phyloP scores from a whole-genome alignment of 352 stramenopile species.

The Phytophthora capsici region DNA sequence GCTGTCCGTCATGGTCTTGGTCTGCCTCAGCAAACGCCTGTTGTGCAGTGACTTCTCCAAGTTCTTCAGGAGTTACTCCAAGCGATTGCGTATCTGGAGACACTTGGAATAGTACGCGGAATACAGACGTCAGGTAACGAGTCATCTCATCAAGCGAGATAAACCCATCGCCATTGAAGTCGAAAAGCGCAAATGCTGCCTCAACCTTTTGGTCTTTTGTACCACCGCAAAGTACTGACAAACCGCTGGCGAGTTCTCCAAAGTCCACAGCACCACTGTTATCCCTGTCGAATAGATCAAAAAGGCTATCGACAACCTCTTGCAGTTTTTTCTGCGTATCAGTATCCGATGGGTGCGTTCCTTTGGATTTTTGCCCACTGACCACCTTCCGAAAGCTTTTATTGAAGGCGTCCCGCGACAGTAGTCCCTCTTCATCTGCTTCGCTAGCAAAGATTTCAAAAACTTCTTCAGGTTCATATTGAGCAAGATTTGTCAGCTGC shows the following conservation, averaged over 20 bases:
- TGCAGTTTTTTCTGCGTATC: conserved; percentile 57
- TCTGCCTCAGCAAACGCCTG: conserved; percentile 80
- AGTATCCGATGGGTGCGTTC: conserved; percentile 5
- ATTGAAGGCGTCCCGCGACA: conserved; percentile 81
- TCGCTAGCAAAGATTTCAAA: conserved; percentile 88
- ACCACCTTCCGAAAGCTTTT: conserved; percentile 80
- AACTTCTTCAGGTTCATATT: conserved; percentile 82
- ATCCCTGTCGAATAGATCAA: conserved; percentile 85
- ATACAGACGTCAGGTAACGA: conserved; percentile 88
- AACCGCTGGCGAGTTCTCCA: conserved; percentile 77
- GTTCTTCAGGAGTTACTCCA: conserved; percentile 74
- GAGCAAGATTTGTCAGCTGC: conserved; percentile 79
- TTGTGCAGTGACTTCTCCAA: conserved; percentile 80
- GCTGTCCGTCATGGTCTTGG: conserved; percentile 69
- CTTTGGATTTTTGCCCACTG: conserved; percentile 37
- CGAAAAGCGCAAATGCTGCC: conserved; percentile 85
- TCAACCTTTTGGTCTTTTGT: conserved; percentile 89
- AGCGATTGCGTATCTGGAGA: conserved; percentile 64
- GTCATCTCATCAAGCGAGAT: conserved; percentile 90
- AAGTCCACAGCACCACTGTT: conserved; percentile 83
- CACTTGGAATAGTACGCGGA: conserved; percentile 87
- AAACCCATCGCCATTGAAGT: conserved; percentile 90
- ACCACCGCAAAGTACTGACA: conserved; percentile 84
- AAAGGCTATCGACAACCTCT: conserved; percentile 69
- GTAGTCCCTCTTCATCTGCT: conserved; percentile 71